Evolutionary conservation across 495 filamentous ascomycete species (phyloP).

Genomic region (Clohesyomyces aquaticus): DNA sequence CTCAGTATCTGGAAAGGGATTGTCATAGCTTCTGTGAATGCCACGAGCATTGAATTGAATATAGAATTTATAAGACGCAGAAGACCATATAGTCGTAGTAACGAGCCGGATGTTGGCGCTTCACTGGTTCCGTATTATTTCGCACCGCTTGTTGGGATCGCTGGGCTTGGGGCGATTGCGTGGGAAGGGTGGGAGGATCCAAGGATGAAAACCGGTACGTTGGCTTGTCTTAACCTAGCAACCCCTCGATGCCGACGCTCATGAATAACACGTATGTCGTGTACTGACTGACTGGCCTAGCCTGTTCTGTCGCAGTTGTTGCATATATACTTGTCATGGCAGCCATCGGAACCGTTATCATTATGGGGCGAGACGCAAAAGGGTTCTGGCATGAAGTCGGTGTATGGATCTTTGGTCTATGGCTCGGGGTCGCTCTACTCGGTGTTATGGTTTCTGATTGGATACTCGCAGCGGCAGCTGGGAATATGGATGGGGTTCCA

Average conservation of each 20-base stretch:
- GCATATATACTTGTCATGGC: background rate
- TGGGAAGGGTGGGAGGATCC: constrained; percentile 10
- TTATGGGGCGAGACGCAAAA: too few relatives aligned
- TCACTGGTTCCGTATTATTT: background rate
- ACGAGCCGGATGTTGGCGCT: background rate
- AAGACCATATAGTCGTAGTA: background rate
- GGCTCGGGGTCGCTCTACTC: background rate
- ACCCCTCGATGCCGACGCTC: background rate
- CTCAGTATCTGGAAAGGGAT: constrained; percentile 22
- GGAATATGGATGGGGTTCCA: constrained; percentile 11
- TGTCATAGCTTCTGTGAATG: background rate
- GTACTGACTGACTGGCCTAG: background rate
- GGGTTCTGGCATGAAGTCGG: too few relatives aligned
- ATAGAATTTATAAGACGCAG: background rate
- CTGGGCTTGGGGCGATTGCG: constrained; percentile 3
- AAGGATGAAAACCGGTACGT: constrained; percentile 19
- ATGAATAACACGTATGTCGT: too few relatives aligned
- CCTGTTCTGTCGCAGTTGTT: background rate
- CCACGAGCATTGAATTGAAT: background rate
- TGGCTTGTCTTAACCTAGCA: background rate
- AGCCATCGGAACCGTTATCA: too few relatives aligned
- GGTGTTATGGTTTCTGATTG: constrained; percentile 18
- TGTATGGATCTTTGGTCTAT: background rate
- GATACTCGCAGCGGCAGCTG: constrained; percentile 15
- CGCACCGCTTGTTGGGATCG: background rate